These are phyloP conservation scores for Phaeomoniella chlamydospora DNA, from an alignment of 2,329 filamentous ascomycete genomes.

Conservation along the genomic window DNA sequence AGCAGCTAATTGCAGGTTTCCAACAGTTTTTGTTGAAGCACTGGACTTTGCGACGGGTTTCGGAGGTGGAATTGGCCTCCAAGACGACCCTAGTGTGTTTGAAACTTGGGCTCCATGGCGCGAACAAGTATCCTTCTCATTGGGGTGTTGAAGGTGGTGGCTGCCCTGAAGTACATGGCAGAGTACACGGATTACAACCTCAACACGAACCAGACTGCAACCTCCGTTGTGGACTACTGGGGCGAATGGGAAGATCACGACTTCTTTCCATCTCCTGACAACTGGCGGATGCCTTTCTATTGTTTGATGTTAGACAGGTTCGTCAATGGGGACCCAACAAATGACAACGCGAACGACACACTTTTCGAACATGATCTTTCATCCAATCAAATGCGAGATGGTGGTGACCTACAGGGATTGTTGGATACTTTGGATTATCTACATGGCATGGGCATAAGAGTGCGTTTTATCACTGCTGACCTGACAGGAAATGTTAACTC, in stretches of 20 bases:
- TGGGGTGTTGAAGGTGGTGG: too few relatives aligned
- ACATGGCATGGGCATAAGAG: slow-evolving; percentile 36
- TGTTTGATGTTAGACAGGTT: slow-evolving; percentile 38
- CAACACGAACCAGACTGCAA: slow-evolving; percentile 33
- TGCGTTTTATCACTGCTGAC: too few relatives aligned
- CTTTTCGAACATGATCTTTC: slow-evolving; percentile 34
- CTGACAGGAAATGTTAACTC: too few relatives aligned
- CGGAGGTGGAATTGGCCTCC: too few relatives aligned
- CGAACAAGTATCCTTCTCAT: too few relatives aligned
- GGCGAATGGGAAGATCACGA: slow-evolving; percentile 27
- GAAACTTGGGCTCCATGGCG: too few relatives aligned
- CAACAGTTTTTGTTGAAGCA: too few relatives aligned
- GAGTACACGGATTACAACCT: slow-evolving; percentile 39
- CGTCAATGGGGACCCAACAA: slow-evolving; percentile 37
- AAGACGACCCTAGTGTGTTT: too few relatives aligned
- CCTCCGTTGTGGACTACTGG: slow-evolving; percentile 31
- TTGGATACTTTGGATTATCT: slow-evolving; percentile 37
- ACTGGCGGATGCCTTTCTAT: slow-evolving; percentile 42
- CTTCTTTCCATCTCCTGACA: slow-evolving; percentile 29
- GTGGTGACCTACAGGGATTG: slow-evolving; percentile 35
- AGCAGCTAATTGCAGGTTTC: too few relatives aligned
- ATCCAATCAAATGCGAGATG: slow-evolving; percentile 36
- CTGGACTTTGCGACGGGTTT: too few relatives aligned
- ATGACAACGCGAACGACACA: slow-evolving; percentile 37
- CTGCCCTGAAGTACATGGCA: too few relatives aligned